Percentiles rank a stretch among this genome's conserved stretches.
phyloP scores from a whole-genome alignment of 768 basidiomycete species.

The Sarcodon aspratus region DNA sequence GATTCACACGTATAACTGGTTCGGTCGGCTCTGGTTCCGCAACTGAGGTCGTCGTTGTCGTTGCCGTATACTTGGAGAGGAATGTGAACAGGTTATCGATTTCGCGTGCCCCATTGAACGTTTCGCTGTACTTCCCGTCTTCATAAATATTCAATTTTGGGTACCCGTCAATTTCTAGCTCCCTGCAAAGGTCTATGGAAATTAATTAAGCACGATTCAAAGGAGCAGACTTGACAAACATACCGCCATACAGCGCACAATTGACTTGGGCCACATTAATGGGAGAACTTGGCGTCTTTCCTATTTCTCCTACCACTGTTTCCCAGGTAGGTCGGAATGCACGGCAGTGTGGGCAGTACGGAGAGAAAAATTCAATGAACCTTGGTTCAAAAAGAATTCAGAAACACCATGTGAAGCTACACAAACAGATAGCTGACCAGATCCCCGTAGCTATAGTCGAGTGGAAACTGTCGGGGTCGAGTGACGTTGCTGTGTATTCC shows the following conservation, averaged over 20 bases:
- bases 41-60: slow-evolving; percentile 7
- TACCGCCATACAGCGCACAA: slow-evolving; percentile 68
- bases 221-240: slow-evolving; percentile 13
- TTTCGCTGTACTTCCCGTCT: slow-evolving; percentile 48
- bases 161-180: slow-evolving; percentile 59
- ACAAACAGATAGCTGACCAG: slow-evolving; percentile 29
- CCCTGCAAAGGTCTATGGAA: slow-evolving; percentile 61
- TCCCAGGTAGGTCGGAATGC: slow-evolving; percentile 79
- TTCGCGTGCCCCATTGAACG: slow-evolving; percentile 43
- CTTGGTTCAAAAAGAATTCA: slow-evolving; percentile 13
- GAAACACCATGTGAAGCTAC: background rate
- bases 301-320: slow-evolving; percentile 42
- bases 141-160: slow-evolving; percentile 68
- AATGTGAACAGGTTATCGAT: slow-evolving; percentile 44
- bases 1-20: slow-evolving; percentile 28
- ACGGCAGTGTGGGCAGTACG: slow-evolving; percentile 74
- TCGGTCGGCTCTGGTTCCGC: slow-evolving; percentile 20
- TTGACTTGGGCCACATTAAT: slow-evolving; percentile 75
- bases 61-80: slow-evolving; percentile 32
- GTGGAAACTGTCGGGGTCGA: slow-evolving; percentile 53
- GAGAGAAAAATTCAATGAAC: slow-evolving; percentile 85
- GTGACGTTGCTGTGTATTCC: slow-evolving; percentile 11
- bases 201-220: background rate
- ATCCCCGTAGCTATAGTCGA: slow-evolving; percentile 40
- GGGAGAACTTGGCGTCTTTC: slow-evolving; percentile 30